Percentiles rank a stretch among this genome's conserved stretches.
Conservation (phyloP, 2,329 filamentous ascomycete genomes). For the Exophiala calicioides region DNA sequence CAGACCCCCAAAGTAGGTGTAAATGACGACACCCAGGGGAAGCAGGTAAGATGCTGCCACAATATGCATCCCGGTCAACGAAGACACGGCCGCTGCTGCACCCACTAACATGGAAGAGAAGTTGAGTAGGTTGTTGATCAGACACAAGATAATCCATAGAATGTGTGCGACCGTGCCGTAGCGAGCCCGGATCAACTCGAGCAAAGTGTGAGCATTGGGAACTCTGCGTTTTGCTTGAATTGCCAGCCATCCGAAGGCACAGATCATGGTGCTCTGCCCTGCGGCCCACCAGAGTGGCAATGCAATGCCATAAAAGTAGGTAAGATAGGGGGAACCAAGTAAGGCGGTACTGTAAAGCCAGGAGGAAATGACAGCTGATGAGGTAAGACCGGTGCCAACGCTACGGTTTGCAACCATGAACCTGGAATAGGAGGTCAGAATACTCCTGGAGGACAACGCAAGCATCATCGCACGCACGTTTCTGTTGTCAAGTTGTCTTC, state of each 20-base stretch:
- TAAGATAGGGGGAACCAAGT: constrained; percentile 67
- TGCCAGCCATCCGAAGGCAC: constrained; percentile 74
- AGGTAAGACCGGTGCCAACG: constrained; percentile 83
- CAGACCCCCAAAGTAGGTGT: constrained; percentile 51
- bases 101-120: constrained; percentile 53
- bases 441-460: too few species aligned
- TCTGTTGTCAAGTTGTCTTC: background rate
- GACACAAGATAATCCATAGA: constrained; percentile 44
- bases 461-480: background rate
- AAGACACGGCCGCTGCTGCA: constrained; percentile 75
- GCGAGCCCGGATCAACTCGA: constrained; percentile 52
- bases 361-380: constrained; percentile 80
- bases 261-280: constrained; percentile 76
- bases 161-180: constrained; percentile 48
- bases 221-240: constrained; percentile 52
- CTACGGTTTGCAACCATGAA: constrained; percentile 84
- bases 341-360: constrained; percentile 67
- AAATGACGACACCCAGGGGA: constrained; percentile 70
- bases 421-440: background rate
- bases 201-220: constrained; percentile 52
- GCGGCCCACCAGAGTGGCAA: constrained; percentile 67
- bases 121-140: constrained; percentile 45
- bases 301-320: constrained; percentile 71
- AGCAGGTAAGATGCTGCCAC: constrained; percentile 80
- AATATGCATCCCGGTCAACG: constrained; percentile 71